Evolutionary conservation across 495 filamentous ascomycete genomes (phyloP), one percentile per base, ranked within the genome.

Genomic region (Schizothecium vesticola): DNA sequence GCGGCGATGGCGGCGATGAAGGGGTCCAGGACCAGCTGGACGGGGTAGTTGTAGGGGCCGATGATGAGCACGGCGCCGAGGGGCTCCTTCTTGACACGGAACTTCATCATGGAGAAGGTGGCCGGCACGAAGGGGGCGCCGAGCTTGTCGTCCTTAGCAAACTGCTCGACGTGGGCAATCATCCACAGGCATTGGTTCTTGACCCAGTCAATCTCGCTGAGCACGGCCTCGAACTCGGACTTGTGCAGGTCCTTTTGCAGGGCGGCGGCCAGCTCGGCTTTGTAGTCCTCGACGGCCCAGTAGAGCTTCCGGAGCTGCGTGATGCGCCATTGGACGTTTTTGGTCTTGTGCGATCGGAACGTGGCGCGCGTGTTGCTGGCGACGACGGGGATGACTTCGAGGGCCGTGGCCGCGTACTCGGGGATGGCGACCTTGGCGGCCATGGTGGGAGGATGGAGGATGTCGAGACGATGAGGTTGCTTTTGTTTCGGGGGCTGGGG

Each of bases 11-110:
- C 95, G 64, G 94, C 95, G 61, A 97, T 85, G 36, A 96, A 75
- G 13, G 95, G 94, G 9, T 87, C 86, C 25, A 98, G 71, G 26
- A 88, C 85, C 21, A 97, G 82, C 74, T 93, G 90, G 73, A 96
- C 79, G 56, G 95, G 95, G 79, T 91, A 97, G 83, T 99, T 98
- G 83, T 91, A 98, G 57, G 93, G 85, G 60, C 94, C 95, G 75
- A 99, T 94, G 70, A 97, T 88, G 70, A 98, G 80, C 1, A 93
- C 88, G 43, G 85, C 77, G 56, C 95, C 95, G 57, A 98, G 74
- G 13, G 95, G 95, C 72, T 98, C 95, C 82, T 97, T 97, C 59
- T 89, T 82, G 77, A 94, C 90, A 75, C 85, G 89, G 24, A 93
- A 91, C 59, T 80, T 88, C 81, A 93, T 82, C 28, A 89, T 67